Percentiles rank a stretch among this genome's conserved stretches.
Evolutionary conservation across 176 grass and related monocot species (phyloP).

Genomic region (Eragrostis curvula): DNA sequence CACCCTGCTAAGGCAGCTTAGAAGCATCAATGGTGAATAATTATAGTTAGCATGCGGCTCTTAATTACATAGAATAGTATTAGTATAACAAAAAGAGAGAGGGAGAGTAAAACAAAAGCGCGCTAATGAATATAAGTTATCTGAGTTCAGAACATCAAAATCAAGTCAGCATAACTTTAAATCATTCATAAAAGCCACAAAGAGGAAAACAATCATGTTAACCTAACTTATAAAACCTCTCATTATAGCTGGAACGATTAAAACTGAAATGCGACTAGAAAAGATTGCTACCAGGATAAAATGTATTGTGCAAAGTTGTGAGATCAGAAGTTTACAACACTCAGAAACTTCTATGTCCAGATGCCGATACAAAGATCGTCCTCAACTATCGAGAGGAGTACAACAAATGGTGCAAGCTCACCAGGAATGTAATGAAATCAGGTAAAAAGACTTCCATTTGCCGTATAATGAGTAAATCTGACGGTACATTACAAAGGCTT

Average conservation of each 20-base stretch:
- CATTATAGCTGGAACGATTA: not conserved
- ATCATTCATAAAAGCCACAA: not conserved
- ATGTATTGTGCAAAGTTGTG: not conserved
- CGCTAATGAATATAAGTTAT: not conserved
- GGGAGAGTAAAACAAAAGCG: not conserved
- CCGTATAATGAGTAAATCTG: conserved; percentile 1
- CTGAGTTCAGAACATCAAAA: not conserved
- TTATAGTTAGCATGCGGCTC: not conserved
- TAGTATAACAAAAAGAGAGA: not conserved
- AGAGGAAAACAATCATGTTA: not conserved
- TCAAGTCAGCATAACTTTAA: not conserved
- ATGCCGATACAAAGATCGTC: not conserved
- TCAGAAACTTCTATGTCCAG: not conserved
- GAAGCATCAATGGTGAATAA: not conserved
- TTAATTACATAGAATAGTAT: not conserved
- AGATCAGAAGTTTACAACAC: not conserved
- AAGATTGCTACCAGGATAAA: not conserved
- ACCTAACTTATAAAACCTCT: not conserved
- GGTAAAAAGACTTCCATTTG: not conserved
- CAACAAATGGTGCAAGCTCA: not conserved
- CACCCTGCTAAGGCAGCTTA: not conserved
- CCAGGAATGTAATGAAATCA: not conserved
- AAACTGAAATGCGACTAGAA: not conserved
- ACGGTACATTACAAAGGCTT: conserved; percentile 12
- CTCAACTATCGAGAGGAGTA: conserved; percentile 3